phyloP scores from a whole-genome alignment of 305 asterid genomes.

The Petunia hybrid region DNA sequence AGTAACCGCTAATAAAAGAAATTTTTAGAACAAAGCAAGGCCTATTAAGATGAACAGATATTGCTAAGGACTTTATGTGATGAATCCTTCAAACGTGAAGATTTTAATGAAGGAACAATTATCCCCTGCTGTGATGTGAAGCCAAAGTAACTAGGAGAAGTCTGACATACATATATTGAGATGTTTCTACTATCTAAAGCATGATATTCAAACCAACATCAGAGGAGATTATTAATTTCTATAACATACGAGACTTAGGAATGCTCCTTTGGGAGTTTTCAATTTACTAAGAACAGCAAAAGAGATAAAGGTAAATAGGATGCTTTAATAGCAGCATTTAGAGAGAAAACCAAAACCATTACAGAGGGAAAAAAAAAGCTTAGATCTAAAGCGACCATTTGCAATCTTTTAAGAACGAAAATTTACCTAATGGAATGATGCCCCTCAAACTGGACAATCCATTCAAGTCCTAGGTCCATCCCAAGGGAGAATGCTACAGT shows the following conservation, averaged over 20 bases:
- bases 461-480: too few species aligned
- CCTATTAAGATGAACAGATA: background rate
- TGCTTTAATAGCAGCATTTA: background rate
- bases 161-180: background rate
- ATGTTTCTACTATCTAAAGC: background rate
- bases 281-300: background rate
- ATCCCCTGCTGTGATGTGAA: background rate
- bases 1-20: background rate
- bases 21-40: background rate
- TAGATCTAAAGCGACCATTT: background rate
- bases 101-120: background rate
- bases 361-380: background rate
- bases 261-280: background rate
- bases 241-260: background rate
- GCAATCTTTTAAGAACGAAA: background rate
- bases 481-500: too few species aligned
- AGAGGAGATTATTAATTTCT: background rate
- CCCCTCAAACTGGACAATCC: too few species aligned
- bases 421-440: background rate
- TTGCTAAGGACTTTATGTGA: background rate
- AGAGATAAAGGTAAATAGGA: background rate
- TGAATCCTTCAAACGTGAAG: background rate
- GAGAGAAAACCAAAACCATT: background rate
- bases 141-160: background rate
- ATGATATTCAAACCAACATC: background rate